Conservation (phyloP, 2,329 filamentous ascomycete genomes). For the Chaetomiaceae sp. region DNA sequence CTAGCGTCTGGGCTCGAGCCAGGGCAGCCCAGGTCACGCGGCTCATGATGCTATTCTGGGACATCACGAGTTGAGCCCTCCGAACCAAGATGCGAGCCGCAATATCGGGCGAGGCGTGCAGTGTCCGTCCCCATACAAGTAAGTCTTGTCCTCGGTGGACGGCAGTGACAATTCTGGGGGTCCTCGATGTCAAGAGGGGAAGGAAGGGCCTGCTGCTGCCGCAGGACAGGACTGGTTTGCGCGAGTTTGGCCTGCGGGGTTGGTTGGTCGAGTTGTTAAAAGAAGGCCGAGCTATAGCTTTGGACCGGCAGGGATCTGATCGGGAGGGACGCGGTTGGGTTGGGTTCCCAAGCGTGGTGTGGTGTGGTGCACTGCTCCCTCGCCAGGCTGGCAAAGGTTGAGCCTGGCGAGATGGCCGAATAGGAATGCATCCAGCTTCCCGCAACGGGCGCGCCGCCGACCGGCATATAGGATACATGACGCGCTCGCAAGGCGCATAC, state of each 20-base stretch:
- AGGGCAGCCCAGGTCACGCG: slow-evolving; percentile 16
- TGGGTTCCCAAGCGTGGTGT: background rate
- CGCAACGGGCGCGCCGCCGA: slow-evolving; percentile 10
- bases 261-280: slow-evolving; percentile 1
- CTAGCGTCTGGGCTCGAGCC: no score
- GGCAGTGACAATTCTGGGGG: no score
- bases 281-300: slow-evolving; percentile 17
- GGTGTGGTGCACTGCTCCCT: background rate
- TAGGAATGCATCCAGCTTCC: slow-evolving; percentile 16
- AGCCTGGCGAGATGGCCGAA: slow-evolving; percentile 11
- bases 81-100: slow-evolving; percentile 9
- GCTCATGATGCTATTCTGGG: slow-evolving; percentile 20
- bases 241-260: no score
- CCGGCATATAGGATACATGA: slow-evolving; percentile 8
- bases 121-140: no score
- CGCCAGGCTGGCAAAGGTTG: background rate
- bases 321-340: slow-evolving; percentile 6
- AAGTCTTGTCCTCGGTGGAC: background rate
- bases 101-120: background rate
- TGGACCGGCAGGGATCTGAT: slow-evolving; percentile 16
- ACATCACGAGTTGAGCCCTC: slow-evolving; percentile 9
- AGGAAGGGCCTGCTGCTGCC: no score
- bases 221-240: no score
- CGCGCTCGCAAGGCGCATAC: slow-evolving; percentile 3
- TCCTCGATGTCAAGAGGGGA: no score